Base-by-base conservation (phyloP, 495 filamentous ascomycete genomes). In the Aspergillus cristatus region DNA sequence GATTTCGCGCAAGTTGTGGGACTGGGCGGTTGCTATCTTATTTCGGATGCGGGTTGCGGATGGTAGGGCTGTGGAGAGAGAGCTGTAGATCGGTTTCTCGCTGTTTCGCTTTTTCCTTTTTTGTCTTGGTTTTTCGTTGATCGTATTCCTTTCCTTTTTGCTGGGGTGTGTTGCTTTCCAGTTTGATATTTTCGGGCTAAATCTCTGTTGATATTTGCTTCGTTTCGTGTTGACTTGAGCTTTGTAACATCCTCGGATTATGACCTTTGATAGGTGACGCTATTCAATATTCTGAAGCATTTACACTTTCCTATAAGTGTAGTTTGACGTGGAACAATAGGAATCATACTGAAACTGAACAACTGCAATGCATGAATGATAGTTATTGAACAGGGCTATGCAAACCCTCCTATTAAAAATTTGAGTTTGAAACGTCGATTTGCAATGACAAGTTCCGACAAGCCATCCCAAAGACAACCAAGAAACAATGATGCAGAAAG, bases 1-100 rank as follows among this genome's bases (percentile, higher is more conserved):
- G n/a, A 63, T 79, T 42, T 63, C 60, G 13, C 62, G 59, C 34
- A 61, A 63, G 22, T 46, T 67, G 13, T 71, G 63, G 63, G 60
- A 70, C 24, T 63, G 57, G 53, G 51, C 63, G 0, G 54, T 62
- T 17, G 47, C 54, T 2, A 62, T 67, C 15, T 65, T 65, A 36
- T 42, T 63, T 20, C 57, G 58, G 11, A 67, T 67, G 63, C 59
- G 62, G 15, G 45, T 65, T 17, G 49, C 57, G 6, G 57, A 66
- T 38, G 49, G 55, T 42, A 39, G 51, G 7, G 29, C 39, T 17
- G 28, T 25, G n/a, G 33, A 29, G 18, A 42, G 47, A 18, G 57
- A 57, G 40, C 35, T 53, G 43, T 57, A 45, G 32, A 34, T 46
- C 48, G 15, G 11, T 37, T n/a, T 14, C 28, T 11, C 35, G 22